These are phyloP conservation scores for Maudiozyma saulgeensis DNA, from an alignment of 805 yeast species.

Conservation along the genomic window DNA sequence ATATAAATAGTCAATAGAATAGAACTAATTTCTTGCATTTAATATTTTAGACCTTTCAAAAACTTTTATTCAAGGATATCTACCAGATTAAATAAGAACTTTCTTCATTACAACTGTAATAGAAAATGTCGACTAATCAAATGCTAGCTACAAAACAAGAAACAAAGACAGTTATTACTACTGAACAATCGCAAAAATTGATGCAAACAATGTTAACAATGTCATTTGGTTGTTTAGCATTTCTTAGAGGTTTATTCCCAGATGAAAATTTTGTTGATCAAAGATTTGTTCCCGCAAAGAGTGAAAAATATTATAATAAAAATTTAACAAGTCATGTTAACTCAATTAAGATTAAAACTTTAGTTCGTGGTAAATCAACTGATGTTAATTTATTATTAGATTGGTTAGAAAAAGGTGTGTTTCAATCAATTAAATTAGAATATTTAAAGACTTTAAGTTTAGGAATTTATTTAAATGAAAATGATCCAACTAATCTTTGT, in stretches of 20 bases:
- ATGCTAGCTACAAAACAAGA: conserved; percentile 7
- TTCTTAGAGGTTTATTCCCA: conserved; percentile 46
- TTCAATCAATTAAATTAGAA: conserved; percentile 35
- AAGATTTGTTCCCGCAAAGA: conserved; percentile 33
- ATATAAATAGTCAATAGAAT: too few relatives aligned
- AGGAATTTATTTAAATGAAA: conserved; percentile 36
- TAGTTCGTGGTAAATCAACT: conserved; percentile 37
- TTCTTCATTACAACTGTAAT: too few relatives aligned
- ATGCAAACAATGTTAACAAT: conserved; percentile 41
- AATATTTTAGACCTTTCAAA: too few relatives aligned
- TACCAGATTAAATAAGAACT: too few relatives aligned
- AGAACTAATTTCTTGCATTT: too few relatives aligned
- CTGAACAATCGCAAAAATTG: conserved; percentile 37
- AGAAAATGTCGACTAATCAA: conserved; percentile 17
- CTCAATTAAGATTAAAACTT: conserved; percentile 39
- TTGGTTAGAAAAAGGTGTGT: conserved; percentile 46
- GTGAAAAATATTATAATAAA: conserved; percentile 23
- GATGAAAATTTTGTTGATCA: conserved; percentile 46
- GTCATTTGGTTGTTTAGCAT: conserved; percentile 50
- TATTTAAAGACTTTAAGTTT: conserved; percentile 39
- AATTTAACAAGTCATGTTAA: conserved; percentile 15
- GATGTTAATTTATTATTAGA: conserved; percentile 42
- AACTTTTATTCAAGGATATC: too few relatives aligned
- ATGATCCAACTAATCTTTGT: conserved; percentile 33
- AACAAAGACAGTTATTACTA: conserved; percentile 21